phyloP scores from a whole-genome alignment of 2,329 filamentous ascomycete genomes.

The Trichophyton equinum region DNA sequence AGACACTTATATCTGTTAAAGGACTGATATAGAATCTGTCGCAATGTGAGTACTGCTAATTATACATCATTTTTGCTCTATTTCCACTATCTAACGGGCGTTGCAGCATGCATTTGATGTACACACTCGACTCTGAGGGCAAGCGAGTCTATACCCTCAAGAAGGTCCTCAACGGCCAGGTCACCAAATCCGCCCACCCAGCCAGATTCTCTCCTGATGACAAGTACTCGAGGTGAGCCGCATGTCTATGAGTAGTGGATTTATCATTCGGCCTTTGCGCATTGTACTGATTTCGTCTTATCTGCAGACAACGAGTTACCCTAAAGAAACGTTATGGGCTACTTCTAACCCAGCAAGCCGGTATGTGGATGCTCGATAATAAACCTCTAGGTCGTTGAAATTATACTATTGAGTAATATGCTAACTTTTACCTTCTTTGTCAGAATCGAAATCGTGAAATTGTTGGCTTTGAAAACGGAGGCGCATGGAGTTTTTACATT shows the following conservation, averaged over 20 bases:
- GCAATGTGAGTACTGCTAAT: background rate
- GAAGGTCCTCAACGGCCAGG: slow-evolving; percentile 67
- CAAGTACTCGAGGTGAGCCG: slow-evolving; percentile 68
- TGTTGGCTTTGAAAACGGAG: slow-evolving; percentile 10
- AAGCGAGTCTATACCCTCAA: slow-evolving; percentile 92
- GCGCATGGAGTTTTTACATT: slow-evolving; percentile 13
- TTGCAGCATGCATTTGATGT: slow-evolving; percentile 62
- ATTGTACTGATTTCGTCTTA: background rate
- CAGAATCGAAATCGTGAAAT: slow-evolving; percentile 23
- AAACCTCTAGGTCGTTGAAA: no score
- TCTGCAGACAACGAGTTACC: slow-evolving; percentile 68
- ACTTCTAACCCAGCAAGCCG: slow-evolving; percentile 64
- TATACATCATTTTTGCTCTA: background rate
- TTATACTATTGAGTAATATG: background rate
- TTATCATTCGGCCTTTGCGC: background rate
- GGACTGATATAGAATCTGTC: background rate
- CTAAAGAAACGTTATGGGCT: slow-evolving; percentile 88
- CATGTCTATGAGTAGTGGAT: background rate
- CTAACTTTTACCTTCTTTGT: slow-evolving; percentile 11
- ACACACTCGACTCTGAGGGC: slow-evolving; percentile 68
- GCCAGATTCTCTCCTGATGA: slow-evolving; percentile 96
- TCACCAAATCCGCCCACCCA: slow-evolving; percentile 92
- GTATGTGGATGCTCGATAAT: slow-evolving; percentile 26
- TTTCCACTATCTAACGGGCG: background rate
- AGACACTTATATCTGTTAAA: background rate